Evolutionary conservation across 176 grass and related monocot species (phyloP).

Genomic region (Hyparrhenia diplandra): DNA sequence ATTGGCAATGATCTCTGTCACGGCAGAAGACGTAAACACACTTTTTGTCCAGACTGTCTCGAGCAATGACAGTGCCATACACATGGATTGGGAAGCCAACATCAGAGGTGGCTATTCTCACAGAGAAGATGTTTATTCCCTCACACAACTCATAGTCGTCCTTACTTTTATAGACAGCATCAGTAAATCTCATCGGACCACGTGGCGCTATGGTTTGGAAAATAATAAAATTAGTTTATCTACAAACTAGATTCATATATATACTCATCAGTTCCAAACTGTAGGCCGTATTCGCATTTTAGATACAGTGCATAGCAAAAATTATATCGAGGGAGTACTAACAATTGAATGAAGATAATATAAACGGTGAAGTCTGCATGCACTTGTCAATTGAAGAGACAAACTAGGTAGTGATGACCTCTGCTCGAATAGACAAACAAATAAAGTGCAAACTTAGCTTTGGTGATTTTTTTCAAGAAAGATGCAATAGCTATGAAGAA

Average conservation of each 20-base stretch:
- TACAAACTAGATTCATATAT: no score
- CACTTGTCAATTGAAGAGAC: no score
- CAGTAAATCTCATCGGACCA: slow-evolving; percentile 1
- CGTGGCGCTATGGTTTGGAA: neutral
- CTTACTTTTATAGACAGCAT: neutral
- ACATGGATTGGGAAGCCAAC: neutral
- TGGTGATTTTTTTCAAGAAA: no score
- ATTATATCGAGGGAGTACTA: no score
- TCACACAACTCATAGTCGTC: neutral
- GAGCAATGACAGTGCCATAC: slow-evolving; percentile 1
- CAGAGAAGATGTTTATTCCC: neutral
- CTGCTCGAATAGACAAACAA: neutral
- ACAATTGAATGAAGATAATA: no score
- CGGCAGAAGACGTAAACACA: slow-evolving; percentile 10
- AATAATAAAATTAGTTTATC: neutral
- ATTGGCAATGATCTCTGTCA: neutral
- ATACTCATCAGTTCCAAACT: no score
- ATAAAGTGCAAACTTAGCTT: neutral
- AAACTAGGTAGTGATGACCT: neutral
- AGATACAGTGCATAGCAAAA: no score
- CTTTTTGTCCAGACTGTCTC: neutral
- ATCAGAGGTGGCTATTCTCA: neutral
- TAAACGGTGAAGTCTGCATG: no score
- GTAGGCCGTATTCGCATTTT: no score
- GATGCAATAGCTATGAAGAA: no score